Evolutionary conservation across 805 yeast species (phyloP).

Genomic region (Maudiozyma saulgeensis): DNA sequence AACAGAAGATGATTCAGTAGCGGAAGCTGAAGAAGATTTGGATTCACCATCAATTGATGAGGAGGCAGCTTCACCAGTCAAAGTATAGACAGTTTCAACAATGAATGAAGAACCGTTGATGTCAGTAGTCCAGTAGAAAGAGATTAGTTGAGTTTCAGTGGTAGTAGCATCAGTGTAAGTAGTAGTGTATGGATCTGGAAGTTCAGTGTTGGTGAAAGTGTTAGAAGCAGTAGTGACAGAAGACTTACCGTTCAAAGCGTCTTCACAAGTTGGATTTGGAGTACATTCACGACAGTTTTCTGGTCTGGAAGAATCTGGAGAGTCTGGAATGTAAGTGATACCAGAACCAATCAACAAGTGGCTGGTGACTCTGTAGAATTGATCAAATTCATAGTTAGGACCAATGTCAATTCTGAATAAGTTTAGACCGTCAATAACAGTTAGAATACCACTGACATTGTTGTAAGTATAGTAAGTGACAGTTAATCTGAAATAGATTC

Average conservation of each 20-base stretch:
- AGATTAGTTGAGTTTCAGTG: conserved; percentile 1
- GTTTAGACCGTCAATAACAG: conserved; percentile 2
- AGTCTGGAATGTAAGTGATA: not conserved
- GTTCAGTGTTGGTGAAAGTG: not conserved
- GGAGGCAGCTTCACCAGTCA: not conserved
- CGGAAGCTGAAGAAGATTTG: not conserved
- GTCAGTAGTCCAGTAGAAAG: conserved; percentile 3
- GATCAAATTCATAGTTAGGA: conserved; percentile 3
- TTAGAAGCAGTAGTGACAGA: not conserved
- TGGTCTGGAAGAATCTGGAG: conserved; percentile 2
- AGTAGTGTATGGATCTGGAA: conserved; percentile 4
- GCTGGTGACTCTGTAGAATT: not conserved
- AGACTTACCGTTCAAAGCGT: not conserved
- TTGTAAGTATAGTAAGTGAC: conserved; percentile 3
- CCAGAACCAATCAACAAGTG: not conserved
- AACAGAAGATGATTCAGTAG: not conserved
- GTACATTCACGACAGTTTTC: not conserved
- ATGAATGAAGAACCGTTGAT: not conserved
- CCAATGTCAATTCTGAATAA: conserved; percentile 4
- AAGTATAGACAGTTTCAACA: conserved; percentile 1
- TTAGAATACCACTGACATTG: conserved; percentile 5
- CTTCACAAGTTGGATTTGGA: not conserved
- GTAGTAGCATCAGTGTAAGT: not conserved
- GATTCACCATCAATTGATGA: not conserved
- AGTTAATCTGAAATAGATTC: conserved; percentile 1